A percentile compares a stretch with the other conserved stretches of the same genome.
Conservation (phyloP, 495 filamentous ascomycete species). For the Aspergillus sparsus region DNA sequence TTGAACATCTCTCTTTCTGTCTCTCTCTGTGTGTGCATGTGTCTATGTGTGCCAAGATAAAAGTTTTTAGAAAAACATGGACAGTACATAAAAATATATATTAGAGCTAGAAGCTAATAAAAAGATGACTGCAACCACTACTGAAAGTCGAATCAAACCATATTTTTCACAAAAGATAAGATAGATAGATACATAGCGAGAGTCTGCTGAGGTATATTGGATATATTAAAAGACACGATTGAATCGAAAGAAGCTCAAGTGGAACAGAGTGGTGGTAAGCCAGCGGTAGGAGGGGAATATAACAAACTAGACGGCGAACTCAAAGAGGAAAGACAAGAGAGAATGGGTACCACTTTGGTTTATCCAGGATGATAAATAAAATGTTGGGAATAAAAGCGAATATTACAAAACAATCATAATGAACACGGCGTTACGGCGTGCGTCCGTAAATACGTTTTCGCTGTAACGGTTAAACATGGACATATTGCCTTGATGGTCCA, state of each 20-base stretch:
- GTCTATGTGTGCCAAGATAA: too few relatives aligned
- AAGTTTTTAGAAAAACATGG: too few relatives aligned
- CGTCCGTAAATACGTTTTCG: slow-evolving; percentile 11
- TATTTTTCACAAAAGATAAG: neutral
- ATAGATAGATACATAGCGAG: slow-evolving; percentile 21
- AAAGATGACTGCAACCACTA: too few relatives aligned
- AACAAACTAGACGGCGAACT: slow-evolving; percentile 13
- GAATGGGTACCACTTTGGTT: slow-evolving; percentile 6
- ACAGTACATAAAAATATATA: too few relatives aligned
- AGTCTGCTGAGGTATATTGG: slow-evolving; percentile 24
- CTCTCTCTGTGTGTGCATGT: too few relatives aligned
- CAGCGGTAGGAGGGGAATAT: slow-evolving; percentile 25
- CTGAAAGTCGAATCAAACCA: neutral
- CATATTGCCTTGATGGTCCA: neutral
- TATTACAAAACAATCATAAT: slow-evolving; percentile 16
- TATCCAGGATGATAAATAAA: slow-evolving; percentile 7
- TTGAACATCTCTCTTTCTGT: too few relatives aligned
- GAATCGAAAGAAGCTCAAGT: slow-evolving; percentile 10
- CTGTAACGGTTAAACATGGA: slow-evolving; percentile 1
- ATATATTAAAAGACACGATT: slow-evolving; percentile 10
- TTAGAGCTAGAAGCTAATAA: too few relatives aligned
- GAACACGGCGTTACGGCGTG: slow-evolving; percentile 16
- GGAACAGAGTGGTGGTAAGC: neutral
- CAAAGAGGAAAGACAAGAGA: slow-evolving; percentile 15
- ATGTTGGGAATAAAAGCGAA: neutral